Base-by-base conservation (phyloP, 495 filamentous ascomycete species). In the Penicillium chermesinum region DNA sequence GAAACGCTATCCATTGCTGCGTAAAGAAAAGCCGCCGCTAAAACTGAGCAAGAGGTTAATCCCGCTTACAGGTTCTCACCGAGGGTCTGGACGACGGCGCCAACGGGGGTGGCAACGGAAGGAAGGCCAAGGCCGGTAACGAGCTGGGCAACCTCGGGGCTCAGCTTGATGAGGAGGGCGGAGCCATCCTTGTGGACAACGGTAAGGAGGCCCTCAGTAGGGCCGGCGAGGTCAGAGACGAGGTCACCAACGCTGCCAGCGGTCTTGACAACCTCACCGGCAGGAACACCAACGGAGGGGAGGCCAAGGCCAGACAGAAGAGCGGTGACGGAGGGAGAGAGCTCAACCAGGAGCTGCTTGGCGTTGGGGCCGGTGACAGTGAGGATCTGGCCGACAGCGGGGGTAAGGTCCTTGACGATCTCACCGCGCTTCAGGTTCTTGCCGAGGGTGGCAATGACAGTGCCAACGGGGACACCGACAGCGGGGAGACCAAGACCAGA, bases 61-160 rank as follows among this genome's bases (percentile, higher is more conserved):
- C 42, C 42, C 46, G 36, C 60, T 65, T 65, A 67, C 44, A 71
- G 54, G 64, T 68, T 69, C 17, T 52, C 7, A 44, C 60, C 66
- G 39, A 73, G 39, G 41, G 65, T 68, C 43, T 54, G 55, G 33
- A 70, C 60, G 34, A 71, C 51, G 16, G 52, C 21, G 43, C 69
- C 69, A 30, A 68, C 55, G 37, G 69, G 47, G 41, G 38, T 41
- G 33, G 59, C 69, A 34, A 69, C 42, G 33, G 49, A 41, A 40
- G 66, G 58, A 17, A 73, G 67, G 38, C 69, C 66, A n/a, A 72
- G 67, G 36, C 70, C 63, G 39, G 57, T n/a, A 38, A 73, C 56
- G 22, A 72, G 64, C 19, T 41, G 49, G 36, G 61, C 53, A 39
- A 71, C 65, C 36, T 48, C 34, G 35, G 63, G 58, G 47, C 58